Percentiles rank a stretch among this genome's conserved stretches.
phyloP scores from a whole-genome alignment of 148 eudicot genomes.

The Rhododendron griersonianum region DNA sequence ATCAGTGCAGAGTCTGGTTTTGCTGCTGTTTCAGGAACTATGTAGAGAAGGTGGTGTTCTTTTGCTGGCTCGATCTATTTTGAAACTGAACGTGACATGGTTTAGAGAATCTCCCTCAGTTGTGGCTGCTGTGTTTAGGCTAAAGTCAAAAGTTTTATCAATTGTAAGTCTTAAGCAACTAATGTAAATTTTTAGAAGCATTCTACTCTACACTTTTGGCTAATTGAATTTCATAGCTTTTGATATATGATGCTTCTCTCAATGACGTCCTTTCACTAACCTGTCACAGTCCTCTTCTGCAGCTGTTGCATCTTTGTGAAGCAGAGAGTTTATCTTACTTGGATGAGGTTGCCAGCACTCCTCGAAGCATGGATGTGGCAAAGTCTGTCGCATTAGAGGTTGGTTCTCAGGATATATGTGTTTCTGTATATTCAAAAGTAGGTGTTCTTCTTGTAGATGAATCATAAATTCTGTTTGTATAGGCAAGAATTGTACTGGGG shows the following conservation, averaged over 20 bases:
- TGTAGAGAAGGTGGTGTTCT: slow-evolving; percentile 82
- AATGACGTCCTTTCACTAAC: neutral
- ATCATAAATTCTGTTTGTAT: neutral
- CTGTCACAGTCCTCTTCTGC: slow-evolving; percentile 21
- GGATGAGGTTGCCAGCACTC: slow-evolving; percentile 80
- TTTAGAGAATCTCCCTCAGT: slow-evolving; percentile 39
- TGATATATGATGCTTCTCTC: neutral
- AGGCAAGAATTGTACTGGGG: neutral
- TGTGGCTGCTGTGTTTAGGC: slow-evolving; percentile 64
- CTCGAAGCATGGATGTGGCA: slow-evolving; percentile 66
- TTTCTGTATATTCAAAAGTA: neutral
- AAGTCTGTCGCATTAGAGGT: slow-evolving; percentile 85
- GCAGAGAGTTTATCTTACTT: slow-evolving; percentile 78
- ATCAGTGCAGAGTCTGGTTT: neutral
- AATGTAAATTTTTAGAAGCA: neutral
- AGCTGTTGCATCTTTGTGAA: slow-evolving; percentile 94
- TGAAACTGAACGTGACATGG: slow-evolving; percentile 48
- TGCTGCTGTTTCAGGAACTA: slow-evolving; percentile 55
- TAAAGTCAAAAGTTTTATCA: slow-evolving; percentile 73
- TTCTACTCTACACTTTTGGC: neutral
- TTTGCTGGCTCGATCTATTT: slow-evolving; percentile 54
- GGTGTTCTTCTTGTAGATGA: neutral
- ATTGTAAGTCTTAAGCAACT: slow-evolving; percentile 60
- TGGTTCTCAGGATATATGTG: slow-evolving; percentile 15
- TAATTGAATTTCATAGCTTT: neutral